phyloP scores from a whole-genome alignment of 176 grass and related monocot species.

The Aegilops bicornis region DNA sequence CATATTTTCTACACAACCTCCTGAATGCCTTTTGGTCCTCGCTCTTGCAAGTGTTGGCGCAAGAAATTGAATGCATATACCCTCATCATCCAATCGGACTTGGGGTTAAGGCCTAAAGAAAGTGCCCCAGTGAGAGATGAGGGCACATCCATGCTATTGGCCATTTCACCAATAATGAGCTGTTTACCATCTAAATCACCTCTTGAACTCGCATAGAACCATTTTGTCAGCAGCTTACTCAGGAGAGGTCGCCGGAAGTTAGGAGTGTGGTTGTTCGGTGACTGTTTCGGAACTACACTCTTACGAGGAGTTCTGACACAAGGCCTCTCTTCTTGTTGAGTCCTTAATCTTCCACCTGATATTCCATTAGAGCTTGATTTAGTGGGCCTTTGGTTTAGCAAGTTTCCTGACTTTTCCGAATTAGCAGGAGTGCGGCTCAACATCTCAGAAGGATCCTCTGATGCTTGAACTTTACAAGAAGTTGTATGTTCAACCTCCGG shows the following conservation, averaged over 20 bases:
- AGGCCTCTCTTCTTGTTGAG: background rate
- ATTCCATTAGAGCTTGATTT: constrained; percentile 33
- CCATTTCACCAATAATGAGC: too few species aligned
- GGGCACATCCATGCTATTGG: constrained; percentile 51
- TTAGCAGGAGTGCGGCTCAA: background rate
- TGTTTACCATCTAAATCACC: too few species aligned
- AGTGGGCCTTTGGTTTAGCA: constrained; percentile 18
- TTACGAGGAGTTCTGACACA: too few species aligned
- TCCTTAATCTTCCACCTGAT: constrained; percentile 27
- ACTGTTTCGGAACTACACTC: too few species aligned
- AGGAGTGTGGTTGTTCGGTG: too few species aligned
- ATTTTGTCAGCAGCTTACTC: too few species aligned
- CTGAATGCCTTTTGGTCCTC: constrained; percentile 64
- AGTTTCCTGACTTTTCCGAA: constrained; percentile 22
- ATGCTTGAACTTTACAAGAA: constrained; percentile 33
- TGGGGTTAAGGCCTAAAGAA: constrained; percentile 64
- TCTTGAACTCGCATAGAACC: too few species aligned
- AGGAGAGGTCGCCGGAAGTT: too few species aligned
- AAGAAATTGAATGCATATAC: constrained; percentile 84
- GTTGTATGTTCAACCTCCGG: constrained; percentile 20
- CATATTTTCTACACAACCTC: constrained; percentile 13
- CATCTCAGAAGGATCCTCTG: constrained; percentile 25
- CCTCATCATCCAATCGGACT: constrained; percentile 88
- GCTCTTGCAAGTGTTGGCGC: constrained; percentile 54
- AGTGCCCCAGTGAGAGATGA: constrained; percentile 77